Base-by-base conservation (phyloP, 805 yeast genomes). In the Hermanozyma aechmeae region DNA sequence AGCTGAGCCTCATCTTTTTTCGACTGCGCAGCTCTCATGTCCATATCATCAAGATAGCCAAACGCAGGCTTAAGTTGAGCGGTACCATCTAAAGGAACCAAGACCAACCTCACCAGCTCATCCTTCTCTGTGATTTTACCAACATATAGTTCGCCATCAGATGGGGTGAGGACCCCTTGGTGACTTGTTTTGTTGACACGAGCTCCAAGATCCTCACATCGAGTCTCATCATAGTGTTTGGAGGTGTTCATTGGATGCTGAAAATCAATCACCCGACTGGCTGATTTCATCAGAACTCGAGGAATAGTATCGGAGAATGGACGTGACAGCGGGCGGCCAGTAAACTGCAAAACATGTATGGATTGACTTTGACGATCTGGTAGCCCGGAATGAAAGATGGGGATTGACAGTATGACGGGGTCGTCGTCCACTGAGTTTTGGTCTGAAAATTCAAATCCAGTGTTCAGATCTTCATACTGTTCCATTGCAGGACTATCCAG, bases 41-140 rank as follows among this genome's bases (percentile, higher is more conserved):
- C 72, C 35, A 55, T 47, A 37, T 68, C 75, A 48, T 86, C 95
- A 24, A 86, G 73, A 48, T 87, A 83, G 39, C 68, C 71, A 56
- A 92, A 84, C 42, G 71, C 70, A 3, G 96, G 92, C 40, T 95
- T 68, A 35, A 92, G 51, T 51, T 89, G 96, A 0, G 79, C 72
- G 0, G 81, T 72, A 13, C 74, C 65, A 20, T 73, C 69, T 2
- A 87, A 62, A 1, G 89, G 82, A 1, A 72, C 53, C 35, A 89
- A 51, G 28, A 81, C 73, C 6, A 85, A 45, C 12, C 68, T 70
- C 17, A 69, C 57, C 7, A 34, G 39, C 6, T 31, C 34, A 6
- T 37, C 49, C 5, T 30, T 40, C 7, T 33, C 42, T 6, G 48
- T 35, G 5, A 60, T 42, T 28, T 49, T 45, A 7, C 51, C 65